Conservation (phyloP, 2,329 filamentous ascomycete species). For the Tolypocladium tropicale region DNA sequence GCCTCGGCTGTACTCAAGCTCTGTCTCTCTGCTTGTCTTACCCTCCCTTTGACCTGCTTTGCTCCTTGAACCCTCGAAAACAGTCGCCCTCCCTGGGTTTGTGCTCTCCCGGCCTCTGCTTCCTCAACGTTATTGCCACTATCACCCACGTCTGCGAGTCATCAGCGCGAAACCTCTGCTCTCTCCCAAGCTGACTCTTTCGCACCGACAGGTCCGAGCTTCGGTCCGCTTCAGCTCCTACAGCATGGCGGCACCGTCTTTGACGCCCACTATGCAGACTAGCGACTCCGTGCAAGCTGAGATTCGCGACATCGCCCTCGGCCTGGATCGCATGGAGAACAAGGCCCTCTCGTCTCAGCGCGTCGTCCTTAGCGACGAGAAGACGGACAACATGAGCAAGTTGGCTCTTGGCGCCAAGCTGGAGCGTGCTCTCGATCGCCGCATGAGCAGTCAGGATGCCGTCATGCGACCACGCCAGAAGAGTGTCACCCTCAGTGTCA, state of each 20-base stretch:
- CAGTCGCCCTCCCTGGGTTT: constrained; percentile 1
- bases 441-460: constrained; percentile 84
- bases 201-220: constrained; percentile 33
- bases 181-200: constrained; percentile 4
- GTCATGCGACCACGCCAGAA: constrained; percentile 55
- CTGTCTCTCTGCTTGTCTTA: constrained; percentile 2
- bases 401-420: constrained; percentile 83
- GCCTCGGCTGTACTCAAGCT: background rate
- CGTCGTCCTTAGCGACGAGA: constrained; percentile 60
- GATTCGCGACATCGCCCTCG: constrained; percentile 62
- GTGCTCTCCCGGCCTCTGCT: background rate
- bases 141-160: background rate
- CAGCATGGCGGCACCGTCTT: constrained; percentile 46
- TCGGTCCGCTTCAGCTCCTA: constrained; percentile 51
- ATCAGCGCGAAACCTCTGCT: background rate
- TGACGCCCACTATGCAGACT: constrained; percentile 47
- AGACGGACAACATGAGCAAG: constrained; percentile 74
- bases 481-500: constrained; percentile 13
- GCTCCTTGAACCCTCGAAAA: background rate
- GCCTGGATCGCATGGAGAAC: constrained; percentile 82
- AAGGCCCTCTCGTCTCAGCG: constrained; percentile 75
- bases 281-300: constrained; percentile 46
- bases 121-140: background rate
- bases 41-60: constrained; percentile 2
- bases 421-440: constrained; percentile 73